Conservation (phyloP, 345 rosid genomes). For the Eutrema japonicum region DNA sequence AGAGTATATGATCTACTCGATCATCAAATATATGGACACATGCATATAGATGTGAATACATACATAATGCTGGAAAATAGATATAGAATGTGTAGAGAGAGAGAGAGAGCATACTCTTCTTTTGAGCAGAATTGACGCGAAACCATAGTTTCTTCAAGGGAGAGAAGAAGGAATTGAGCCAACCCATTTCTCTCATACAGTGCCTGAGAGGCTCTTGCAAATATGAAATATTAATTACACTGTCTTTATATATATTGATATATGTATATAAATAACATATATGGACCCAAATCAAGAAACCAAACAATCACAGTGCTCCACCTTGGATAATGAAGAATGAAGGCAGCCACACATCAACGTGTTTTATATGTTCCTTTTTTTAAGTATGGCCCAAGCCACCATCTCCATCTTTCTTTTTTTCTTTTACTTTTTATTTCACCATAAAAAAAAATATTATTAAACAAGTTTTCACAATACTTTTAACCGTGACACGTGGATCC, state of each 20-base stretch:
- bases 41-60: background rate
- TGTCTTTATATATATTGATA: conserved; percentile 29
- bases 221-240: conserved; percentile 29
- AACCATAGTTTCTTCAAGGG: conserved; percentile 95
- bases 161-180: conserved; percentile 89
- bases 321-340: conserved; percentile 35
- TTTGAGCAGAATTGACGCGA: conserved; percentile 67
- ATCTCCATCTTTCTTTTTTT: conserved; percentile 28
- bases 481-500: conserved; percentile 43
- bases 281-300: conserved; percentile 29
- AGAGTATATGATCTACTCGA: background rate
- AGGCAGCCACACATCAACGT: conserved; percentile 43
- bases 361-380: conserved; percentile 42
- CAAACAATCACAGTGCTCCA: conserved; percentile 36
- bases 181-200: conserved; percentile 63
- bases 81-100: conserved; percentile 8
- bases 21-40: background rate
- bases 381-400: conserved; percentile 49
- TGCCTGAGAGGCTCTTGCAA: conserved; percentile 52
- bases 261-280: conserved; percentile 1
- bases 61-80: conserved; percentile 17
- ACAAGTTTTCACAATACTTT: conserved; percentile 24
- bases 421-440: conserved; percentile 9
- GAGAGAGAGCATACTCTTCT: conserved; percentile 59
- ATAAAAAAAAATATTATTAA: conserved; percentile 13